phyloP scores from a whole-genome alignment of 2,329 filamentous ascomycete species.

The Basipetospora chlamydospora region DNA sequence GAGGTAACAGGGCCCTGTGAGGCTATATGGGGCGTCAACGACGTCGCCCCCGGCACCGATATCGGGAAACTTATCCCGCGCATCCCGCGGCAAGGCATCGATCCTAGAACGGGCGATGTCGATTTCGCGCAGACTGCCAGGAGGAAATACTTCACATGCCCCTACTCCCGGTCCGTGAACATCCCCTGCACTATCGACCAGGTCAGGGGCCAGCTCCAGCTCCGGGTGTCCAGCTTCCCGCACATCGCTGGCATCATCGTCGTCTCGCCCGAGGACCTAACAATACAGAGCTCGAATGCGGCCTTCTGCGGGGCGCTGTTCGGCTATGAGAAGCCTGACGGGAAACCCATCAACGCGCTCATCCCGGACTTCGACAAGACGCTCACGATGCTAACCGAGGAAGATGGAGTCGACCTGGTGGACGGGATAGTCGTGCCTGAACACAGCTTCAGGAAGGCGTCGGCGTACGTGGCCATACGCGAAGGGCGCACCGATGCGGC shows the following conservation, averaged over 20 bases:
- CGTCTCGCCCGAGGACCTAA: conserved; percentile 61
- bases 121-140: conserved; percentile 64
- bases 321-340: conserved; percentile 72
- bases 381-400: conserved; percentile 65
- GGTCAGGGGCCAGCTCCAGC: conserved; percentile 50
- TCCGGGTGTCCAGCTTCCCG: conserved; percentile 85
- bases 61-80: conserved; percentile 67
- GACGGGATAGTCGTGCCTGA: conserved; percentile 97
- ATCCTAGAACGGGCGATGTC: conserved; percentile 53
- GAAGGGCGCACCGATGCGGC: conserved; percentile 70
- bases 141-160: conserved; percentile 71
- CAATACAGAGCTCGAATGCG: conserved; percentile 83
- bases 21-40: conserved; percentile 70
- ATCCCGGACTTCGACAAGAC: conserved; percentile 81
- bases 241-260: conserved; percentile 97
- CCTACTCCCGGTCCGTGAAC: conserved; percentile 60
- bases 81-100: conserved; percentile 63
- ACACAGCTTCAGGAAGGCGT: conserved; percentile 83
- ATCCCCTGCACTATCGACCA: conserved; percentile 75
- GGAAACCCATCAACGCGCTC: conserved; percentile 62
- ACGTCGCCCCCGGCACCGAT: conserved; percentile 53
- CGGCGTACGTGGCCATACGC: conserved; percentile 67
- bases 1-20: conserved; percentile 61
- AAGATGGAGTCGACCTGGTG: conserved; percentile 68
- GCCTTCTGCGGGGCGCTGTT: conserved; percentile 90